Evolutionary conservation across 306 rosid species (phyloP).

Genomic region (Ziziphus jujuba): DNA sequence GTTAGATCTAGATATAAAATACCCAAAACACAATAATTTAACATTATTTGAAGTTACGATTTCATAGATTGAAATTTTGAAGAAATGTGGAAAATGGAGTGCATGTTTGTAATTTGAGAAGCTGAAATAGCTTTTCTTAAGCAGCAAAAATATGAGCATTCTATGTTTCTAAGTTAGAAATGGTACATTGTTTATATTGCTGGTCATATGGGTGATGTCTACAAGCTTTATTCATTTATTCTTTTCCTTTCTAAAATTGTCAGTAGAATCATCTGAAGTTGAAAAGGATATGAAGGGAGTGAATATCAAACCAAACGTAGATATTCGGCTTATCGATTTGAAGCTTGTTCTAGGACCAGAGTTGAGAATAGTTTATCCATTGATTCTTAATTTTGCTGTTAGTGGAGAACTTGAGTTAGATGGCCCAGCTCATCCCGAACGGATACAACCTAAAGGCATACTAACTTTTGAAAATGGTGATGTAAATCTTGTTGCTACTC

Average conservation of each 20-base stretch:
- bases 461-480: constrained; percentile 85
- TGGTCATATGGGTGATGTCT: constrained; percentile 9
- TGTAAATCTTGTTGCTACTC: constrained; percentile 93
- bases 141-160: too few species aligned
- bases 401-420: constrained; percentile 91
- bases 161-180: too few species aligned
- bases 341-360: constrained; percentile 92
- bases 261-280: constrained; percentile 49
- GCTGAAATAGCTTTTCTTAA: too few species aligned
- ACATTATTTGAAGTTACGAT: too few species aligned
- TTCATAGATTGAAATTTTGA: too few species aligned
- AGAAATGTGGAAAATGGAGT: too few species aligned
- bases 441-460: constrained; percentile 76
- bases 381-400: constrained; percentile 74
- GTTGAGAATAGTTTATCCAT: constrained; percentile 84
- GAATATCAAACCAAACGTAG: constrained; percentile 58
- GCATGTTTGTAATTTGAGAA: too few species aligned
- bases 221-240: constrained; percentile 7
- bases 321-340: constrained; percentile 73
- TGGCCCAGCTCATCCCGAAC: constrained; percentile 78
- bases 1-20: too few species aligned
- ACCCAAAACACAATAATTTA: too few species aligned
- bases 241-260: constrained; percentile 24
- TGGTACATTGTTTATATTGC: background rate
- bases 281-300: constrained; percentile 60